Evolutionary conservation across 164 flowering plant genomes (phyloP).

Genomic region (Magnolia changhungtana): DNA sequence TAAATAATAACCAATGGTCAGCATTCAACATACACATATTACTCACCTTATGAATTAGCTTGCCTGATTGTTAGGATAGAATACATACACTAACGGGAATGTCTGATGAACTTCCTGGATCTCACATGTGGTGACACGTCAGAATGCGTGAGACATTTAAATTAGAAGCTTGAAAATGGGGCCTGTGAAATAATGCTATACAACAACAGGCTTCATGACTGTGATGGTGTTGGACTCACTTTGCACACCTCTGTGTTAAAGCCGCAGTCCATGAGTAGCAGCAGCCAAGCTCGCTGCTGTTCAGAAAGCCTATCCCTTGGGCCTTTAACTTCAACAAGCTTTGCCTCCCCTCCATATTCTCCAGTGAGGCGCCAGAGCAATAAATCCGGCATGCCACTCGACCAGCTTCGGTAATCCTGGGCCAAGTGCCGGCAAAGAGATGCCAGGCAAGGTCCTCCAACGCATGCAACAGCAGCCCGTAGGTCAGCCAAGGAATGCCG

Average conservation of each 20-base stretch:
- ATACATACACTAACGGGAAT: too few relatives aligned
- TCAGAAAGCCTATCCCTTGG: slow-evolving; percentile 86
- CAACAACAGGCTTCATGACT: slow-evolving; percentile 4
- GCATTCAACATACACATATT: too few relatives aligned
- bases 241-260: slow-evolving; percentile 79
- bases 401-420: slow-evolving; percentile 87
- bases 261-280: slow-evolving; percentile 80
- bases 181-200: too few relatives aligned
- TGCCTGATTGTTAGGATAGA: too few relatives aligned
- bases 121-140: too few relatives aligned
- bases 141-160: too few relatives aligned
- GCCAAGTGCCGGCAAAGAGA: slow-evolving; percentile 72
- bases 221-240: slow-evolving; percentile 40
- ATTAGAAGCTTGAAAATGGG: too few relatives aligned
- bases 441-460: slow-evolving; percentile 71
- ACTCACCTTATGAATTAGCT: too few relatives aligned
- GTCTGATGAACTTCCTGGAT: too few relatives aligned
- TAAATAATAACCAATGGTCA: too few relatives aligned
- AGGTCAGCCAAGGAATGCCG: slow-evolving; percentile 61
- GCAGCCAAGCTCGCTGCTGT: slow-evolving; percentile 92
- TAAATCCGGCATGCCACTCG: slow-evolving; percentile 95
- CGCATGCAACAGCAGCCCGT: slow-evolving; percentile 74
- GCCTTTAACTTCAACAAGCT: slow-evolving; percentile 95
- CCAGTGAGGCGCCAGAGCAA: slow-evolving; percentile 80
- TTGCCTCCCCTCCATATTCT: slow-evolving; percentile 75